A percentile compares a stretch with the other conserved stretches of the same genome.
Conservation (phyloP, 2,329 filamentous ascomycete species). For the Exophiala mesophila region DNA sequence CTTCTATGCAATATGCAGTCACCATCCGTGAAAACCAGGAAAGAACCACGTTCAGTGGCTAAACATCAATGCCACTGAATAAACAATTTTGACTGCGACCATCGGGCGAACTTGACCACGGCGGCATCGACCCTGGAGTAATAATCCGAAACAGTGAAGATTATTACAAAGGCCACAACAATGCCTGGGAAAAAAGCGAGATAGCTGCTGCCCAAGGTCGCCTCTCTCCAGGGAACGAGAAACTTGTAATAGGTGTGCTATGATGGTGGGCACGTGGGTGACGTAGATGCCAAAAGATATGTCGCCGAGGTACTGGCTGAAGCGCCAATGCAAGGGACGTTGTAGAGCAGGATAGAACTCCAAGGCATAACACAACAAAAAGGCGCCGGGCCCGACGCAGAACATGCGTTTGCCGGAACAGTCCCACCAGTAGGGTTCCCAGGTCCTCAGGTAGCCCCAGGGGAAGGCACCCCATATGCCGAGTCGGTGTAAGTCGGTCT, state of each 20-base stretch:
- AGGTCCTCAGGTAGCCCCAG: conserved; percentile 1
- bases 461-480: neutral
- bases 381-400: conserved; percentile 38
- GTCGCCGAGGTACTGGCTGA: conserved; percentile 44
- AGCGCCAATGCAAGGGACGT: conserved; percentile 36
- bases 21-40: neutral
- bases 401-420: conserved; percentile 41
- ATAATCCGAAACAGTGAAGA: conserved; percentile 1
- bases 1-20: too few relatives aligned
- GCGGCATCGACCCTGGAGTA: neutral
- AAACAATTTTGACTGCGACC: neutral
- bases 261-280: conserved; percentile 31
- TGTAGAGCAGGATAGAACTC: conserved; percentile 39
- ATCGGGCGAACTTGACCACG: neutral
- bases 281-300: conserved; percentile 46
- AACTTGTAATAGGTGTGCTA: conserved; percentile 1
- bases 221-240: conserved; percentile 1
- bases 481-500: conserved; percentile 5
- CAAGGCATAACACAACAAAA: conserved; percentile 38
- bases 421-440: conserved; percentile 12
- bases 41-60: neutral
- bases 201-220: conserved; percentile 2
- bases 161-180: neutral
- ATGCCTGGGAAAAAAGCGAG: conserved; percentile 2
- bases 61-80: conserved; percentile 1